phyloP scores from a whole-genome alignment of 176 grass and related monocot species.

The Panicum miliaceum region DNA sequence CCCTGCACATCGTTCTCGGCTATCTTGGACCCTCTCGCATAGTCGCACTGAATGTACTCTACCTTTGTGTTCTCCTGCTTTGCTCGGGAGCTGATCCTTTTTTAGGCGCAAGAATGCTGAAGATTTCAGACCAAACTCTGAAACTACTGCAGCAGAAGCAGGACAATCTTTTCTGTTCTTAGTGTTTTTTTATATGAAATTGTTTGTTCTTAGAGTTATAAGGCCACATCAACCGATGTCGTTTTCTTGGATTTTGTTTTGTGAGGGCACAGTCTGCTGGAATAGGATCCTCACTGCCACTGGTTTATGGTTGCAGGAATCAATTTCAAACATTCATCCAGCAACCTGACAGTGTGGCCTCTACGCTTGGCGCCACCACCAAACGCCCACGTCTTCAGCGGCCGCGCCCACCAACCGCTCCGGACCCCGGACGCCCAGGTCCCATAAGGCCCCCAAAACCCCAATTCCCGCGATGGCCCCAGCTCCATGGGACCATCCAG shows the following conservation, averaged over 20 bases:
- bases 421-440: neutral
- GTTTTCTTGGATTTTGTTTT: neutral
- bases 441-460: neutral
- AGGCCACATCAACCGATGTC: neutral
- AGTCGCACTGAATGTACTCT: neutral
- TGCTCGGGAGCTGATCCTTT: neutral
- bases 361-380: constrained; percentile 36
- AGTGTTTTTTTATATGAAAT: too few species aligned
- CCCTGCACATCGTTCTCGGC: neutral
- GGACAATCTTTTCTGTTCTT: too few species aligned
- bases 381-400: constrained; percentile 9
- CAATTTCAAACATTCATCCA: too few species aligned
- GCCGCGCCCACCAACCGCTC: constrained; percentile 16
- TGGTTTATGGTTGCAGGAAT: too few species aligned
- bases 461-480: neutral
- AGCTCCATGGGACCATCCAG: neutral
- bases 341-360: neutral
- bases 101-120: neutral
- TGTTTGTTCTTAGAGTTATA: too few species aligned
- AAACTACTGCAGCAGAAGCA: too few species aligned
- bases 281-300: neutral
- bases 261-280: neutral
- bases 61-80: neutral
- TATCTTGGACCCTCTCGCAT: neutral
- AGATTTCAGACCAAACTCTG: neutral